A percentile compares a stretch with the other conserved stretches of the same genome.
These are phyloP conservation scores for Suillus clintonianus DNA, from an alignment of 768 basidiomycete species.

Conservation along the genomic window DNA sequence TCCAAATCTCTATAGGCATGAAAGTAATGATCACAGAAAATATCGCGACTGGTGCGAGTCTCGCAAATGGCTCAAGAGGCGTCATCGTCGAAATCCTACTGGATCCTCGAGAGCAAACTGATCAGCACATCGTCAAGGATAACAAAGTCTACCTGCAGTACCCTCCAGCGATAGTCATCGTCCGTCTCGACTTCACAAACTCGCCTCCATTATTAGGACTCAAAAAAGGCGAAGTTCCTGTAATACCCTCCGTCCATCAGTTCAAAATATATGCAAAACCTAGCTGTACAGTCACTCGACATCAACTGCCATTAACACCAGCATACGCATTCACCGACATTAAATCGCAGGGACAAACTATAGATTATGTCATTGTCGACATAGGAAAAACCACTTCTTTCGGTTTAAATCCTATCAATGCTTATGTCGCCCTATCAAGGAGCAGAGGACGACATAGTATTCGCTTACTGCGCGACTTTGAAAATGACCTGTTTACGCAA, in stretches of 20 bases:
- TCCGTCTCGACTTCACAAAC: no score
- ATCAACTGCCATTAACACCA: slow-evolving; percentile 32
- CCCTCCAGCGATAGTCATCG: slow-evolving; percentile 17
- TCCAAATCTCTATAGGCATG: slow-evolving; percentile 26
- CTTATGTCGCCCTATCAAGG: slow-evolving; percentile 41
- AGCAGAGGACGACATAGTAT: slow-evolving; percentile 27
- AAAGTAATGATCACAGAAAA: slow-evolving; percentile 40
- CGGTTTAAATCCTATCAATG: slow-evolving; percentile 33
- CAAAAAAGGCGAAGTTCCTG: slow-evolving; percentile 21
- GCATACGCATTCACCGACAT: slow-evolving; percentile 47
- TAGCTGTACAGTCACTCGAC: slow-evolving; percentile 12
- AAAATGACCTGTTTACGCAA: slow-evolving; percentile 18
- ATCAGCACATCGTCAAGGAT: no score
- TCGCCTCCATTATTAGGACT: no score
- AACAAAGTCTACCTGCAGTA: slow-evolving; percentile 3
- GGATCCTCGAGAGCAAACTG: slow-evolving; percentile 29
- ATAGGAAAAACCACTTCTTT: slow-evolving; percentile 29
- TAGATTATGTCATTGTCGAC: slow-evolving; percentile 37
- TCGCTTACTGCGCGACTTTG: slow-evolving; percentile 30
- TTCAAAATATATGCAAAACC: slow-evolving; percentile 5
- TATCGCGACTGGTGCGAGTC: slow-evolving; percentile 36
- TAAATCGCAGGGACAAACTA: slow-evolving; percentile 41
- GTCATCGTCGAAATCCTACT: slow-evolving; percentile 33
- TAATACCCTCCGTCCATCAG: slow-evolving; percentile 10
- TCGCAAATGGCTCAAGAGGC: slow-evolving; percentile 43